Base-by-base conservation (phyloP, 306 rosid genomes). In the Ammopiptanthus mongolicus region DNA sequence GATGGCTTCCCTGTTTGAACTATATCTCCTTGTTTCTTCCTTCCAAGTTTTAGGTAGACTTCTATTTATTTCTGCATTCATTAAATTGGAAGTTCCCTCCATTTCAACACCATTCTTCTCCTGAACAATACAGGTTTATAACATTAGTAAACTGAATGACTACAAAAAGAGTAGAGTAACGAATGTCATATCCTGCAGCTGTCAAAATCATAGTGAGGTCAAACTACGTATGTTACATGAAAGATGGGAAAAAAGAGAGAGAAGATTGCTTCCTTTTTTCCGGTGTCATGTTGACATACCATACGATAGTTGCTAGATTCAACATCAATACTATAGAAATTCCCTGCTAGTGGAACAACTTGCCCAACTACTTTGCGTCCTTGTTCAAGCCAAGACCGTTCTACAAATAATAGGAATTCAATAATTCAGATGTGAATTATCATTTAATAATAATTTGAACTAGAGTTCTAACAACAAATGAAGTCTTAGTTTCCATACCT, bases 341-440 rank as follows among this genome's bases (percentile, higher is more conserved):
- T 92, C 88, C 97, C 87, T 7, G 91, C 96, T 50, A 92, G 86
- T 15, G 99, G 97, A 65, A 95, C 84, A 78, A 95, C 93, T 77
- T 95, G 97, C 84, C 92, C 99, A 56, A 96, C 99, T 18, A 92
- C 89, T 78, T 81, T 84, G 84, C 81, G 62, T 68, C 99, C 97
- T 92, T 92, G 97, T 80, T 92, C 99, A 74, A 92, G 85, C 96
- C 93, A 91, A 74, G 80, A 72, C 25, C 96, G 92, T 78, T 95
- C 97, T 95, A 88, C 66, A 75, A 71, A 74, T 69, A 63, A 31
- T 0, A 65, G n/a, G 61, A 77, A 36, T 48, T 82, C 57, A 62
- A n/a, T 25, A 25, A 37, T 72, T 47, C 60, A 65, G 18, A 69
- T 57, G 59, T 41, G 36, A 76, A 37, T 21, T 58, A 7, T 46